Evolutionary conservation across 2,329 filamentous ascomycete species (phyloP), one percentile per base, ranked within the genome.

Genomic region (Aspergillus pseudoviridinutans): DNA sequence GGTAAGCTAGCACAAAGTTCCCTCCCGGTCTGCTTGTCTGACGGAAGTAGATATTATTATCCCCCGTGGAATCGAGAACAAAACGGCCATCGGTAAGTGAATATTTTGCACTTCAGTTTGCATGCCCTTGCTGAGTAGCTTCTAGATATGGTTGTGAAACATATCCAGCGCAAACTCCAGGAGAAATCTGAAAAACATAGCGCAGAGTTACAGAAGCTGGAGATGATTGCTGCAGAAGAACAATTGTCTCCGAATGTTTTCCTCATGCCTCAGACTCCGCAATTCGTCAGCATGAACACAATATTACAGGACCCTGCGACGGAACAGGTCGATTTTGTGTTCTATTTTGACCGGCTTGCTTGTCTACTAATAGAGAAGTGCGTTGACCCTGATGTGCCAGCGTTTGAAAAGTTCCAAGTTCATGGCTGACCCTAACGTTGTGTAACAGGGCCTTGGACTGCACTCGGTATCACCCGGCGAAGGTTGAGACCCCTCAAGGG

Each of bases 321-420:
- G 0, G 80, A 83, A 6, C 84, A 90, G 46, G 93, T 96, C 70
- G 92, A 97, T 66, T 97, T 97, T 71, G 91, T 96, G 61, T 97
- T 97, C 76, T 97, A 97, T 76, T 97, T 97, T 73, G 92, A 99
- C 74, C 85, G 94, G 41, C 80, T 97, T 41, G 86, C 90, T 1
- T 86, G 89, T n/a, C 80, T 97, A 53, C 80, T 97, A 27, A 84
- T 97, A 50, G 93, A 97, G 74, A 83, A 77, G 69, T 82, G 76
- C 54, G 62, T 58, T 17, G 22, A 42, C 2, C 47, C 32, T 22
- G 17, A 6, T 2, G 10, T 25, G 3, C 7, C 12, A 29, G n/a
- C 22, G 24, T 14, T 5, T n/a, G 28, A 3, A 4, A 42, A n/a
- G 22, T 35, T 22, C 41, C 4, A 9, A 35, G 2, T 42, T 41